Conservation (phyloP, 1,284 basidiomycete species). For the Cutaneotrichosporon cutaneum region DNA sequence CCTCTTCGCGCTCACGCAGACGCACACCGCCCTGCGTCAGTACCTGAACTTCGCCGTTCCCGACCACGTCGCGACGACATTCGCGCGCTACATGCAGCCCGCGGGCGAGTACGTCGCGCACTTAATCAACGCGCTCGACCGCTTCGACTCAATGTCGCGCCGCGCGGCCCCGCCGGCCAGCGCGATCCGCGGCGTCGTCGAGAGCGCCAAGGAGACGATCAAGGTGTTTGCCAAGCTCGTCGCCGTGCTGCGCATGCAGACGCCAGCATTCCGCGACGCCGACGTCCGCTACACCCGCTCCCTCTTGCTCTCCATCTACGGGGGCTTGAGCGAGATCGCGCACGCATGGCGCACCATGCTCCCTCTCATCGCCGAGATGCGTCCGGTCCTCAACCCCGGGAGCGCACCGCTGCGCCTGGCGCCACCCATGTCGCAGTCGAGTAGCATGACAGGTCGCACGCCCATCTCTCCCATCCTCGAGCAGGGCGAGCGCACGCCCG, state of each 20-base stretch:
- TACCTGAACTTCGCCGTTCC: slow-evolving; percentile 83
- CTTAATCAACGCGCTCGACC: slow-evolving; percentile 84
- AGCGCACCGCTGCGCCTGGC: slow-evolving; percentile 16
- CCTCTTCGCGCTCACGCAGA: slow-evolving; percentile 87
- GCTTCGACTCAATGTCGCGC: slow-evolving; percentile 81
- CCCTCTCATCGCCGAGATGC: slow-evolving; percentile 70
- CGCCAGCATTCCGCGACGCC: slow-evolving; percentile 62
- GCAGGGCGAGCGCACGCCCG: slow-evolving; percentile 11
- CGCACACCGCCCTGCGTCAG: slow-evolving; percentile 85
- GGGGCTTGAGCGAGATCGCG: slow-evolving; percentile 83
- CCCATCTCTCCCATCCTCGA: slow-evolving; percentile 52
- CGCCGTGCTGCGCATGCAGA: slow-evolving; percentile 75
- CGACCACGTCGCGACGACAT: slow-evolving; percentile 76
- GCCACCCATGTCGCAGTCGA: slow-evolving; percentile 24
- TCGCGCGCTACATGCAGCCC: slow-evolving; percentile 80
- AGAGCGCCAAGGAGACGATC: slow-evolving; percentile 81
- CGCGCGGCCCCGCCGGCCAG: slow-evolving; percentile 61
- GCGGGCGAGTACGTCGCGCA: slow-evolving; percentile 78
- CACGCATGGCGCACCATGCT: slow-evolving; percentile 79
- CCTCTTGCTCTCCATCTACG: slow-evolving; percentile 83
- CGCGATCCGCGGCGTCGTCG: slow-evolving; percentile 75
- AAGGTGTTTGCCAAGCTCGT: slow-evolving; percentile 83
- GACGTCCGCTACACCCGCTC: slow-evolving; percentile 87
- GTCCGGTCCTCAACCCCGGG: slow-evolving; percentile 58
- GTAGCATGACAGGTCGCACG: slow-evolving; percentile 34